Evolutionary conservation across 1,284 basidiomycete species (phyloP).

Genomic region (Cryptococcus jaspeensis): DNA sequence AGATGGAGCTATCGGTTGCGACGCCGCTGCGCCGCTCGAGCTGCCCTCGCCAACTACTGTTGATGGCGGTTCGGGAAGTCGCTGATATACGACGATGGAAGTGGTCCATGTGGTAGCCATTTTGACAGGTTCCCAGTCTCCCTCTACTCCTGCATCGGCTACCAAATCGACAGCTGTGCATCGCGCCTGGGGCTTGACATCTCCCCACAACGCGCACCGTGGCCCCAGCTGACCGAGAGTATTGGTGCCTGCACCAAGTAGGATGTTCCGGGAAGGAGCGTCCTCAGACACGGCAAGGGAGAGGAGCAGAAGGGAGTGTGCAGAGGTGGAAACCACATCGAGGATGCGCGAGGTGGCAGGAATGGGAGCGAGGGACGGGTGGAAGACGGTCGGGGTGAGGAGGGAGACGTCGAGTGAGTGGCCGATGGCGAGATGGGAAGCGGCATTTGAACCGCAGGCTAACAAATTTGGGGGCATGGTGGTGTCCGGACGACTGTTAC

Average conservation of each 20-base stretch:
- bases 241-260: slow-evolving; percentile 45
- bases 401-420: slow-evolving; percentile 60
- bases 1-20: neutral
- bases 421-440: slow-evolving; percentile 68
- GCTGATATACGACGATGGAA: slow-evolving; percentile 60
- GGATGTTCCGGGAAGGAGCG: slow-evolving; percentile 8
- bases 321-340: slow-evolving; percentile 37
- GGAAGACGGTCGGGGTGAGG: slow-evolving; percentile 56
- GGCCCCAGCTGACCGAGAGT: slow-evolving; percentile 43
- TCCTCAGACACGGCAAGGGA: neutral
- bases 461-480: slow-evolving; percentile 44
- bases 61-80: slow-evolving; percentile 45
- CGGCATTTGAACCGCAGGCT: slow-evolving; percentile 72
- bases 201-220: slow-evolving; percentile 31
- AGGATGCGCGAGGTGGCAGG: slow-evolving; percentile 13
- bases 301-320: slow-evolving; percentile 39
- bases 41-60: slow-evolving; percentile 33
- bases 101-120: slow-evolving; percentile 78
- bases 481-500: neutral
- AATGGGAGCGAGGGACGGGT: slow-evolving; percentile 22
- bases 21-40: slow-evolving; percentile 8
- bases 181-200: slow-evolving; percentile 18
- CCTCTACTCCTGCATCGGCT: slow-evolving; percentile 23
- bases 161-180: slow-evolving; percentile 32
- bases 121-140: slow-evolving; percentile 35